phyloP scores from a whole-genome alignment of 306 rosid genomes.

The Sechiopsis laciniata region DNA sequence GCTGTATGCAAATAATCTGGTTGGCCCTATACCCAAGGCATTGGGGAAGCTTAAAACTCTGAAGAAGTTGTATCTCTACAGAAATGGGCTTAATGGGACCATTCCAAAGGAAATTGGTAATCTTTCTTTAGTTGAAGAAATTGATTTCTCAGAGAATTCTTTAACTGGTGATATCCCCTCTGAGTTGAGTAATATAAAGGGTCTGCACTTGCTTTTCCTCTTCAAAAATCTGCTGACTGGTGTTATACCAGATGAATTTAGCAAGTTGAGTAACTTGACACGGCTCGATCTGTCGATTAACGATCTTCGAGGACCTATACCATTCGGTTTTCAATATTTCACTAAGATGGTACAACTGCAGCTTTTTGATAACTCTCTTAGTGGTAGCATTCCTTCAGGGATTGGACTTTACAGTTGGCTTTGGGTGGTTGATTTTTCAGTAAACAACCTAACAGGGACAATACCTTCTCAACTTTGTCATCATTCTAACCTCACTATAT shows the following conservation, averaged over 20 bases:
- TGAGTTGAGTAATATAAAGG: constrained; percentile 62
- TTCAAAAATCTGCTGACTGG: constrained; percentile 84
- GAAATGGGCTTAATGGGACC: constrained; percentile 77
- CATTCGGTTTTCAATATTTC: constrained; percentile 59
- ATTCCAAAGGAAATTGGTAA: constrained; percentile 91
- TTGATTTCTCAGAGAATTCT: constrained; percentile 84
- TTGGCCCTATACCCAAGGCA: constrained; percentile 61
- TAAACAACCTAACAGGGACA: constrained; percentile 55
- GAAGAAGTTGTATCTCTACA: constrained; percentile 62
- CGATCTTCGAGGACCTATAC: constrained; percentile 63
- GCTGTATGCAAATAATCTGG: constrained; percentile 58
- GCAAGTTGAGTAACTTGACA: constrained; percentile 52
- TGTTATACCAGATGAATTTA: constrained; percentile 65
- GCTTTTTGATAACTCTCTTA: constrained; percentile 70
- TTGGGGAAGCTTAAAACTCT: constrained; percentile 67
- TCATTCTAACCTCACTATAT: constrained; percentile 48
- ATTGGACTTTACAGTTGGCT: constrained; percentile 63
- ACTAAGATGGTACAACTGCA: constrained; percentile 60
- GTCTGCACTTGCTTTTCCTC: constrained; percentile 61
- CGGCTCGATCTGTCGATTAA: constrained; percentile 91
- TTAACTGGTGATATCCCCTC: constrained; percentile 65
- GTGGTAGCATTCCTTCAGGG: constrained; percentile 59
- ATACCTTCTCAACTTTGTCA: constrained; percentile 75
- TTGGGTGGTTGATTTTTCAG: constrained; percentile 95
- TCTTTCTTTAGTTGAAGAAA: constrained; percentile 51